Evolutionary conservation across 2,329 filamentous ascomycete species (phyloP).

Genomic region (Aspergillus latus): DNA sequence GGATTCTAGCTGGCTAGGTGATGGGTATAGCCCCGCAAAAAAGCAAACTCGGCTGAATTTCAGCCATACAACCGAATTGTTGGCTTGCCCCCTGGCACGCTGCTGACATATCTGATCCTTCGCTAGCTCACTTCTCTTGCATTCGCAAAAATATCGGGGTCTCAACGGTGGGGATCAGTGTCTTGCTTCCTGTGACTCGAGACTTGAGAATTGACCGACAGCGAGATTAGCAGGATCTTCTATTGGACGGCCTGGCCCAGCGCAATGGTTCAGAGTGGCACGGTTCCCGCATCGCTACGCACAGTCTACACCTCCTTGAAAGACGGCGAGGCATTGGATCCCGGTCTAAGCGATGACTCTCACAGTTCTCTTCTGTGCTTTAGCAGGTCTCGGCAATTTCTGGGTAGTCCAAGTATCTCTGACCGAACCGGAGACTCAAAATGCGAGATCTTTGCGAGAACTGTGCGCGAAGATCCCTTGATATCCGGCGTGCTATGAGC

Average conservation of each 20-base stretch:
- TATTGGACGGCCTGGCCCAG: constrained; percentile 19
- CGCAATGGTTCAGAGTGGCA: constrained; percentile 19
- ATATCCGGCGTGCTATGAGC: background rate
- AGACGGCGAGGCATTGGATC: background rate
- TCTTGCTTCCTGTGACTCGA: background rate
- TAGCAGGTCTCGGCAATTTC: background rate
- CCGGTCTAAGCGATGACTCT: no score
- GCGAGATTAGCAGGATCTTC: background rate
- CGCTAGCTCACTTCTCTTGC: constrained; percentile 2
- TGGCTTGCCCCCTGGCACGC: background rate
- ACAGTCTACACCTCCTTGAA: background rate
- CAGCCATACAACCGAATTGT: background rate
- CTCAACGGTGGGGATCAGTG: constrained; percentile 2
- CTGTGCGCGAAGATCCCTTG: background rate
- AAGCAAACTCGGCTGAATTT: background rate
- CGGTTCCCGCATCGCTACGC: constrained; percentile 8
- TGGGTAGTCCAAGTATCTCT: background rate
- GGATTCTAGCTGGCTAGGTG: background rate
- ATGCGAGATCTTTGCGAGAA: background rate
- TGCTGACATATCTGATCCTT: background rate
- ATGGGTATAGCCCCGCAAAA: background rate
- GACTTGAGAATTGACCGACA: background rate
- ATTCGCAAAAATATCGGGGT: background rate
- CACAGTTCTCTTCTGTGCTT: background rate
- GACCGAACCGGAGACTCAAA: background rate